Base-by-base conservation (phyloP, 2,329 filamentous ascomycete species). In the Pseudocercospora eumusae region DNA sequence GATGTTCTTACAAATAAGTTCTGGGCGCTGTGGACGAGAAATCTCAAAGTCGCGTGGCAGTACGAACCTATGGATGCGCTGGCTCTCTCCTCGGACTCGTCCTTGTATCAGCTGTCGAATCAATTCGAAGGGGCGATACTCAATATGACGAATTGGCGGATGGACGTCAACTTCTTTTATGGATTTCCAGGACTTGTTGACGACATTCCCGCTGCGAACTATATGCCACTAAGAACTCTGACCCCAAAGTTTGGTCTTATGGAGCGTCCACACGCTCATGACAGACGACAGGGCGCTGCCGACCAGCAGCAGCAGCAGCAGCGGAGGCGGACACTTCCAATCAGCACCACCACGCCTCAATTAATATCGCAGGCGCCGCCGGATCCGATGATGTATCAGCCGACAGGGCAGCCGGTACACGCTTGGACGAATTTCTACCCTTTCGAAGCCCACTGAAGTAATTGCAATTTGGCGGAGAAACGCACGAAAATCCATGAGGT, bases 101-200 rank as follows among this genome's bases (percentile, higher is more conserved):
- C 57, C 20, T 21, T 68, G 11, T 68, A 68, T 45, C 63, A 65
- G n/a, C 54, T 68, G 20, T 59, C 62, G 25, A 44, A 63, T 21
- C 54, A 36, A 18, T 68, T 65, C 36, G 66, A 68, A 47, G 55
- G 54, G 18, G 61, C 64, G 3, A 53, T 68, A 11, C 28, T 68
- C 42, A 65, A 68, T 40, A 68, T 68, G 54, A 44, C 59, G 25
- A 66, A 65, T 20, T 68, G 66, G 66, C 49, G 65, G 15, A 68
- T 68, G 66, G 61, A 68, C 23, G 62, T 65, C n/a, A 60, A 64
- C 50, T 68, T 68, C 59, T 68, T 68, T 42, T 64, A 66, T 18
- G 66, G 62, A 6, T 65, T 66, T 11, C 66, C 66, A 33, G 59
- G 62, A 9, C 55, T 68, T 5, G 59, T 65, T 20, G 61, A 66